Conservation (phyloP, 2,329 filamentous ascomycete genomes). For the Canariomyces notabilis region DNA sequence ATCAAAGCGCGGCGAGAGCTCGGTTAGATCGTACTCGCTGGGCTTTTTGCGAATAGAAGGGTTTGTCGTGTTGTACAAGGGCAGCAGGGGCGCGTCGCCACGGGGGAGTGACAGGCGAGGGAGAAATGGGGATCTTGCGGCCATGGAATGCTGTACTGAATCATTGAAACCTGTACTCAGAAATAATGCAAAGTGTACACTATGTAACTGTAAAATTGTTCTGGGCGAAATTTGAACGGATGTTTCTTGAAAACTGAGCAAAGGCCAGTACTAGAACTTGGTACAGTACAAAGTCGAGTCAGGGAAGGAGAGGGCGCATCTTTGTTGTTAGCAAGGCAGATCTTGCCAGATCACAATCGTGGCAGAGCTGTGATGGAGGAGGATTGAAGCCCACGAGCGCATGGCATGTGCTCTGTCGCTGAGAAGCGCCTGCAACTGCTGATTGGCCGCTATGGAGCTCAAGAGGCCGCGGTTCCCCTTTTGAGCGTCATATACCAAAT, state of each 20-base stretch:
- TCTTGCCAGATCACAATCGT: not conserved
- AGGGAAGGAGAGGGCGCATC: not conserved
- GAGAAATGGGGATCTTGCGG: slow-evolving; percentile 28
- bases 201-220: too few species aligned
- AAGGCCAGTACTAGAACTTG: too few species aligned
- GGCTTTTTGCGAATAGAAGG: slow-evolving; percentile 26
- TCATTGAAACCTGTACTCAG: too few species aligned
- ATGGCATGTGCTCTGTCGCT: not conserved
- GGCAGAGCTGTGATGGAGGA: not conserved
- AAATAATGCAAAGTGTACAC: too few species aligned
- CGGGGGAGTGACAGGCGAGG: slow-evolving; percentile 28
- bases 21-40: slow-evolving; percentile 33
- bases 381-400: slow-evolving; percentile 3
- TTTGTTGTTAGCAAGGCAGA: not conserved
- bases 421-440: not conserved
- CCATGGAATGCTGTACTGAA: slow-evolving; percentile 18
- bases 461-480: too few species aligned
- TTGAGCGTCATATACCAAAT: too few species aligned
- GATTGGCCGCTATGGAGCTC: not conserved
- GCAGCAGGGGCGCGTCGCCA: slow-evolving; percentile 25
- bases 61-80: slow-evolving; percentile 25
- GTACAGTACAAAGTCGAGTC: too few species aligned
- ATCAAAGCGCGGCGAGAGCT: slow-evolving; percentile 30
- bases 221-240: too few species aligned
- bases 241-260: too few species aligned